Base-by-base conservation (phyloP, 306 rosid species). In the Pterocarpus macrocarpus region DNA sequence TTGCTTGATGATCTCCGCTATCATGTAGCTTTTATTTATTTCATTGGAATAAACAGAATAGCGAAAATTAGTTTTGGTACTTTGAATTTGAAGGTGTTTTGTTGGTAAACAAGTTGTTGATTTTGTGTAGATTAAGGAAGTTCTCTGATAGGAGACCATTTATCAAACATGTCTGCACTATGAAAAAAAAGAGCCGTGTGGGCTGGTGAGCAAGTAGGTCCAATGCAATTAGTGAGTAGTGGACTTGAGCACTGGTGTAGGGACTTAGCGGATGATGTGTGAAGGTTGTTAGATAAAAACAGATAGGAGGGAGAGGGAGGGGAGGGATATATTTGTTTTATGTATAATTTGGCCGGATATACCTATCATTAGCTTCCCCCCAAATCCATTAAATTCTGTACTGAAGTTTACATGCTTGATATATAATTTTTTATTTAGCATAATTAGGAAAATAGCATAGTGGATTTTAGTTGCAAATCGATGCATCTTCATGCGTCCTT, bases 1-100 rank as follows among this genome's bases (percentile, higher is more conserved):
- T 86, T 62, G 80, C 8, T 72, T 63, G 41, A 67, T 81, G 86
- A 64, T 47, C 68, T 70, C 53, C 3, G 13, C 61, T 63, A 49
- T 44, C 59, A 38, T 59, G 43, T 74, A 47, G 39, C 64, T 49
- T 62, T 80, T 15, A 53, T 78, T 61, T 67, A 41, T 62, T 85
- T 77, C 7, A 49, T 58, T 41, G 41, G 75, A 67, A 47, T 67
- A 39, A 61, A 56, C 63, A 38, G 13, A 35, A 15, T 53, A 69
- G 22, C 71, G 49, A 13, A 41, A 41, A 47, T 57, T 10, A 14
- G 57, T 49, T 73, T 76, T 71, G 28, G 35, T 59, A 41, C 17
- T 47, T 63, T 64, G 64, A 41, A 68, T 62, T 65, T 50, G 69
- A 61, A 11, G 36, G 49, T 3, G 9, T 66, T 72, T 64, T 64